Percentiles rank a stretch among this genome's conserved stretches.
Evolutionary conservation across 1,284 basidiomycete genomes (phyloP).

Genomic region (Sparassis latifolia): DNA sequence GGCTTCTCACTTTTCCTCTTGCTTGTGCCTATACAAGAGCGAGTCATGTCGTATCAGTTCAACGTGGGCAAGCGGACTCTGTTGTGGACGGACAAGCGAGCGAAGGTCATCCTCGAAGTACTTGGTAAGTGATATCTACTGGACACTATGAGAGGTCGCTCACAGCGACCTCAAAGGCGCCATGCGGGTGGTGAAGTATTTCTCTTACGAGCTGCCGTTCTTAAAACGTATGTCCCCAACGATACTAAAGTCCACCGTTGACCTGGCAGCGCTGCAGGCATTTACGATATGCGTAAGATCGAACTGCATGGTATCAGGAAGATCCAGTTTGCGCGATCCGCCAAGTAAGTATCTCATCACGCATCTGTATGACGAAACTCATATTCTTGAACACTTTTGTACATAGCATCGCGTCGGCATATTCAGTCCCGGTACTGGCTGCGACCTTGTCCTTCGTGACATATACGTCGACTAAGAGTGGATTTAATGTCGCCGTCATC

Average conservation of each 20-base stretch:
- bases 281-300: conserved; percentile 44
- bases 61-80: conserved; percentile 52
- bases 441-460: conserved; percentile 73
- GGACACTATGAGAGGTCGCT: background rate
- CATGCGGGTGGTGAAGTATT: conserved; percentile 75
- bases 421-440: conserved; percentile 59
- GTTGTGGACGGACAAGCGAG: conserved; percentile 67
- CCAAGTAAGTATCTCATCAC: conserved; percentile 38
- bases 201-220: conserved; percentile 65
- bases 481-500: conserved; percentile 58
- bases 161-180: conserved; percentile 32
- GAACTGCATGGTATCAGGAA: conserved; percentile 51
- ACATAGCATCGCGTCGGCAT: conserved; percentile 42
- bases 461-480: conserved; percentile 50
- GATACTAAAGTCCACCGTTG: conserved; percentile 1
- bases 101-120: conserved; percentile 62
- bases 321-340: conserved; percentile 57
- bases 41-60: conserved; percentile 67
- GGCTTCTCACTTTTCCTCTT: conserved; percentile 72
- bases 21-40: conserved; percentile 64
- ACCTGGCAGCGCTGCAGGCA: conserved; percentile 29
- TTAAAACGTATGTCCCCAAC: conserved; percentile 37
- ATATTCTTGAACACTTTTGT: too few species aligned
- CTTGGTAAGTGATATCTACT: conserved; percentile 32
- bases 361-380: background rate